phyloP scores from a whole-genome alignment of 2,329 filamentous ascomycete species.

The Blastomyces gilchristii region DNA sequence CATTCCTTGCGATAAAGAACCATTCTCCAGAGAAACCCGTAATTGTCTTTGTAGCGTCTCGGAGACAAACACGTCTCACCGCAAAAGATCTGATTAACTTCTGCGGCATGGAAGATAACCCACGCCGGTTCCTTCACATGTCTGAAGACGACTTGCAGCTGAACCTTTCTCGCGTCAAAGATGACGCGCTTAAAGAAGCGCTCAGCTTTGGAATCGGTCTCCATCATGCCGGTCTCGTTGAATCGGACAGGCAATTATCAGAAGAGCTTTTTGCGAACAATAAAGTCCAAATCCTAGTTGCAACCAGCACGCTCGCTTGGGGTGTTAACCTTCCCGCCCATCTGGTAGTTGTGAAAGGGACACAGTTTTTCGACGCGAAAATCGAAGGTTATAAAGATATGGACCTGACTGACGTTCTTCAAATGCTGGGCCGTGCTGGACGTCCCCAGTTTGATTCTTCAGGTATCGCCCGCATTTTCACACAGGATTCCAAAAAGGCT shows the following conservation, averaged over 20 bases:
- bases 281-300: slow-evolving; percentile 94
- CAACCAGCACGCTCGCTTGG: slow-evolving; percentile 94
- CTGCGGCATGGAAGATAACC: slow-evolving; percentile 97
- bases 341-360: slow-evolving; percentile 94
- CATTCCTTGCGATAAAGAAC: slow-evolving; percentile 89
- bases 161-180: slow-evolving; percentile 82
- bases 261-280: slow-evolving; percentile 96
- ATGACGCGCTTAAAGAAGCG: slow-evolving; percentile 85
- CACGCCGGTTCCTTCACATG: slow-evolving; percentile 84
- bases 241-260: slow-evolving; percentile 80
- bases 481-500: slow-evolving; percentile 92
- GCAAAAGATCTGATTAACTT: slow-evolving; percentile 95
- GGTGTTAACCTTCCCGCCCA: slow-evolving; percentile 96
- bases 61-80: slow-evolving; percentile 86
- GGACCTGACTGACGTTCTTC: slow-evolving; percentile 94
- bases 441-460: slow-evolving; percentile 94
- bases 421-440: slow-evolving; percentile 93
- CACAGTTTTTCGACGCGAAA: slow-evolving; percentile 96
- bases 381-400: slow-evolving; percentile 97
- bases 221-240: slow-evolving; percentile 92
- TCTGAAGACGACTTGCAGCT: slow-evolving; percentile 85
- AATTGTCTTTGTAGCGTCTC: slow-evolving; percentile 94
- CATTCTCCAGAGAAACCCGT: slow-evolving; percentile 95
- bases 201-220: slow-evolving; percentile 93
- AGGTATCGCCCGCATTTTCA: slow-evolving; percentile 94